A percentile compares a stretch with the other conserved stretches of the same genome.
phyloP scores from a whole-genome alignment of 768 basidiomycete species.

The Collybia sordida region DNA sequence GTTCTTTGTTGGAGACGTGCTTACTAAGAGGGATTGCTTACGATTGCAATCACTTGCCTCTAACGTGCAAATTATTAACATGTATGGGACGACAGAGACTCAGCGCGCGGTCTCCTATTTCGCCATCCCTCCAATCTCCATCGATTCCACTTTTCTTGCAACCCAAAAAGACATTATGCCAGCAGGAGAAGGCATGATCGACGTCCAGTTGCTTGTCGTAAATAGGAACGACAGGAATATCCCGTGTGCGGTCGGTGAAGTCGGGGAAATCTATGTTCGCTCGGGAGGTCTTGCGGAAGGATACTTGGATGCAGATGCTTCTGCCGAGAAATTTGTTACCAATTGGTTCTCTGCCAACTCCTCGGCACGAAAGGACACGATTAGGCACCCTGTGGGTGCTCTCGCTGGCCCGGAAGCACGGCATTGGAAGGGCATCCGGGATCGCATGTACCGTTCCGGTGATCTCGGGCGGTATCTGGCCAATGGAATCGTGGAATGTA shows the following conservation, averaged over 20 bases:
- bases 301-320: slow-evolving; percentile 82
- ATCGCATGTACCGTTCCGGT: slow-evolving; percentile 97
- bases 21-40: slow-evolving; percentile 96
- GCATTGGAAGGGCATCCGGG: slow-evolving; percentile 93
- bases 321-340: slow-evolving; percentile 85
- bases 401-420: slow-evolving; percentile 70
- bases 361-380: slow-evolving; percentile 63
- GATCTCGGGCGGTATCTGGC: slow-evolving; percentile 95
- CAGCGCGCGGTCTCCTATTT: slow-evolving; percentile 99
- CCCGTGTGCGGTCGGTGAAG: slow-evolving; percentile 91
- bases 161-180: slow-evolving; percentile 98
- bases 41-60: slow-evolving; percentile 90
- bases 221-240: slow-evolving; percentile 84
- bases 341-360: slow-evolving; percentile 82
- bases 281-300: slow-evolving; percentile 95
- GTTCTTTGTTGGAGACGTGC: slow-evolving; percentile 98
- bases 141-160: slow-evolving; percentile 86
- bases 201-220: slow-evolving; percentile 95
- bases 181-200: slow-evolving; percentile 95
- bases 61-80: slow-evolving; percentile 95
- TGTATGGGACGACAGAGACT: slow-evolving; percentile 99
- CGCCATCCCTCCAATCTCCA: slow-evolving; percentile 79
- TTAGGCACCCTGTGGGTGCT: slow-evolving; percentile 56
- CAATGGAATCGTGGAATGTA: slow-evolving; percentile 92
- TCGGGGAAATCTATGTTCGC: slow-evolving; percentile 98